Conservation (phyloP, 371 early-diverging fungal genomes). For the Parasitella parasitica region DNA sequence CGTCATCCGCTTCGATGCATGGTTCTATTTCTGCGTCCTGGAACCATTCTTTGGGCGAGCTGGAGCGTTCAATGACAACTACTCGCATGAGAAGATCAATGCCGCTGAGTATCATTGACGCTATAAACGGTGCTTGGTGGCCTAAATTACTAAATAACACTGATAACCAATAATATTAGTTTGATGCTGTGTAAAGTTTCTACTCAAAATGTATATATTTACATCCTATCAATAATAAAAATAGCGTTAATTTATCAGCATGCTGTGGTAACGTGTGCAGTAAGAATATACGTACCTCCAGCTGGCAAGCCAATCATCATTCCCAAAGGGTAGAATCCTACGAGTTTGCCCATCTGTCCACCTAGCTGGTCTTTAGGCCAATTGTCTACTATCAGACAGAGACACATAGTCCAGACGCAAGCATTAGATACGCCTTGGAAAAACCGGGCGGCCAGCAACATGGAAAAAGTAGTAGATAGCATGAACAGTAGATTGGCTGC, state of each 20-base stretch:
- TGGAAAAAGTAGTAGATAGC: slow-evolving; percentile 53
- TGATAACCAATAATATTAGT: not conserved
- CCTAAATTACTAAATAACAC: slow-evolving; percentile 65
- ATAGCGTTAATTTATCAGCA: not conserved
- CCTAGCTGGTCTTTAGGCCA: slow-evolving; percentile 54
- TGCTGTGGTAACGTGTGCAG: not conserved
- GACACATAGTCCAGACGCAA: slow-evolving; percentile 64
- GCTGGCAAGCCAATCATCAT: slow-evolving; percentile 62
- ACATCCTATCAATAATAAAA: slow-evolving; percentile 5
- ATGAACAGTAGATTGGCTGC: slow-evolving; percentile 62
- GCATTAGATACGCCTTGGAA: slow-evolving; percentile 69
- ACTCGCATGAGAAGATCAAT: slow-evolving; percentile 58
- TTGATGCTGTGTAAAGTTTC: not conserved
- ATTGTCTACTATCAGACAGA: slow-evolving; percentile 63
- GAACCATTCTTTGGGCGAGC: slow-evolving; percentile 46
- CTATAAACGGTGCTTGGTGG: slow-evolving; percentile 68
- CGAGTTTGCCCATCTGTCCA: slow-evolving; percentile 63
- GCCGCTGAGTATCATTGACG: slow-evolving; percentile 62
- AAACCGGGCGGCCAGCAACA: slow-evolving; percentile 62
- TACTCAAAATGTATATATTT: not conserved
- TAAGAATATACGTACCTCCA: slow-evolving; percentile 39
- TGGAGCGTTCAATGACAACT: slow-evolving; percentile 52
- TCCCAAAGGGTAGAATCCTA: slow-evolving; percentile 65
- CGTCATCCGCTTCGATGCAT: not conserved
- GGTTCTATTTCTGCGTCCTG: not conserved